Evolutionary conservation across 2,329 filamentous ascomycete genomes (phyloP), one percentile per base, ranked within the genome.

Genomic region (Pseudogymnoascus sp.): DNA sequence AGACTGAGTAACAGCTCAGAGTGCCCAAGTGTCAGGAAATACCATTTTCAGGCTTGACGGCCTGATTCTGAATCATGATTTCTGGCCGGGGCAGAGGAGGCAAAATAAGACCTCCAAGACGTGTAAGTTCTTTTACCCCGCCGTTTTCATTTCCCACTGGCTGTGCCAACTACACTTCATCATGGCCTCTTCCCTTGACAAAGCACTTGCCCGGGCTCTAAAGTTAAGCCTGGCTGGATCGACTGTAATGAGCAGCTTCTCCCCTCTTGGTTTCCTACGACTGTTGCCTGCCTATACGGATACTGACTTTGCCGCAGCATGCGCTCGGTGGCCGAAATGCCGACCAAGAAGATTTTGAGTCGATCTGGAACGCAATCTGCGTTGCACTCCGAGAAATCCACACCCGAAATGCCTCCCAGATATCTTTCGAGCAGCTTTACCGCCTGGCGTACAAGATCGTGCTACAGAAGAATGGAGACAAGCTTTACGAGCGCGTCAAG

Each of bases 341-440:
- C 50, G 50, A 56, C n/a, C 80, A 82, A 9, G 82, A 89, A 69
- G 91, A 96, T 68, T 96, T 96, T 72, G 90, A 96, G n/a, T 80
- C 84, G 2, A 90, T 87, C 69, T 99, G 95, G 95, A 80, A 81
- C 13, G 85, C 86, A 50, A 84, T 99, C 7, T 82, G 87, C 53
- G 83, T 86, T 59, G 92, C 93, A 3, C 84, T 99, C 61, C 82
- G 80, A 63, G 90, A 96, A 72, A 97, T 99, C 60, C 93, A 97
- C 77, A 89, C 87, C 64, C 93, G 96, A 74, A 95, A 96, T 74
- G 92, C 92, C 65, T 96, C 92, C 9, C 82, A 83, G 15, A 84
- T 99, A 2, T 96, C 93, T 0, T 99, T 97, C 78, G 95, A 99
- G 75, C 89, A 96, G 71, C 84, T 99, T 0, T 99, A 99, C 77